A percentile compares a stretch with the other conserved stretches of the same genome.
phyloP scores from a whole-genome alignment of 2,329 filamentous ascomycete species.

The Mycosphaerelloides madeirae region DNA sequence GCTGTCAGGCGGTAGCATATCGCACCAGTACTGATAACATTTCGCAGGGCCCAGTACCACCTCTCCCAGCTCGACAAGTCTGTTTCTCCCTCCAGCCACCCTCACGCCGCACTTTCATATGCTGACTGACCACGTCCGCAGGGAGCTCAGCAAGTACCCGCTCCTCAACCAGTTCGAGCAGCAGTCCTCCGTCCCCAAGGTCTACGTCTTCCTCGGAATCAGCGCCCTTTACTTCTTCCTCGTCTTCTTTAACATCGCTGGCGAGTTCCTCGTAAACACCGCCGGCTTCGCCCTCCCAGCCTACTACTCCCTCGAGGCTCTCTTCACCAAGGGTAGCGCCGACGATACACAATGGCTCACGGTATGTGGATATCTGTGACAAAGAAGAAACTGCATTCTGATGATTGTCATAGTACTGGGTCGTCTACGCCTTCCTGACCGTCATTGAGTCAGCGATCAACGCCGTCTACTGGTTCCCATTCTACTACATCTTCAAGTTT shows the following conservation, averaged over 20 bases:
- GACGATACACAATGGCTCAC: constrained; percentile 80
- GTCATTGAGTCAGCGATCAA: constrained; percentile 77
- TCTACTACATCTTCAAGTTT: constrained; percentile 99
- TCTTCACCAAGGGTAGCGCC: constrained; percentile 65
- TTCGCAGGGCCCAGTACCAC: constrained; percentile 47
- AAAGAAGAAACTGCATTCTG: constrained; percentile 8
- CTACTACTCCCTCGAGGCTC: constrained; percentile 76
- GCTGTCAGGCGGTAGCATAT: background rate
- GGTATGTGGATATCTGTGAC: constrained; percentile 24
- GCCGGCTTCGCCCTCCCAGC: constrained; percentile 77
- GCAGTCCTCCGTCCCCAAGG: constrained; percentile 77
- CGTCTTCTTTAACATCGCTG: constrained; percentile 87
- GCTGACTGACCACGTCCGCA: constrained; percentile 10
- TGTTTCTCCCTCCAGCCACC: constrained; percentile 45
- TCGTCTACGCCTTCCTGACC: constrained; percentile 76
- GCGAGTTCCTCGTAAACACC: constrained; percentile 81
- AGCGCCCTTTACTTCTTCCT: constrained; percentile 81
- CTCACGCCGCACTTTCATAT: background rate
- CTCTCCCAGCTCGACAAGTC: constrained; percentile 77
- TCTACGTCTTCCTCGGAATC: constrained; percentile 73
- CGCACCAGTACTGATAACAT: constrained; percentile 12
- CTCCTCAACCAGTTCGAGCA: constrained; percentile 80
- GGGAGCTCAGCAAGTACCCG: constrained; percentile 79
- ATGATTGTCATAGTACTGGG: constrained; percentile 63
- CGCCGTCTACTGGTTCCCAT: constrained; percentile 90